A percentile compares a stretch with the other conserved stretches of the same genome.
These are phyloP conservation scores for Epichloe bromicola DNA, from an alignment of 2,329 filamentous ascomycete genomes.

Conservation along the genomic window DNA sequence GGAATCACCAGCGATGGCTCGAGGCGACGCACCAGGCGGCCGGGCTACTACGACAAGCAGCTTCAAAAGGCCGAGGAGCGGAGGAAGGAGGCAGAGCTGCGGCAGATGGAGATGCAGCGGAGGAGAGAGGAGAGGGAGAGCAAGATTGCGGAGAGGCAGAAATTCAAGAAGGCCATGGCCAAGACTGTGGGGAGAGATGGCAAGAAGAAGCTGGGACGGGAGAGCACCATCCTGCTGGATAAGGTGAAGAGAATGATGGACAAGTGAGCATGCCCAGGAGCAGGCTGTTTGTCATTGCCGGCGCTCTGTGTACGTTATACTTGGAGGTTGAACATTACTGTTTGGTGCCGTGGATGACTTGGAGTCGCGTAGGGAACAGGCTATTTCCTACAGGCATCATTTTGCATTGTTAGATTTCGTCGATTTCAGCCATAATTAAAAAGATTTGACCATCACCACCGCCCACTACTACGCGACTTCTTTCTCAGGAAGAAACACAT, in stretches of 20 bases:
- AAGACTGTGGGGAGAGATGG: constrained; percentile 65
- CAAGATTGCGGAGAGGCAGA: constrained; percentile 50
- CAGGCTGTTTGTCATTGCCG: not conserved
- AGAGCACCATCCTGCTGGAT: constrained; percentile 65
- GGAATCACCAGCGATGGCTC: constrained; percentile 17
- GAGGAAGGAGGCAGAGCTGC: constrained; percentile 28
- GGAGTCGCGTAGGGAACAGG: too few species aligned
- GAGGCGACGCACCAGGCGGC: constrained; percentile 25
- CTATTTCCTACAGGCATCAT: too few species aligned
- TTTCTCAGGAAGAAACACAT: too few species aligned
- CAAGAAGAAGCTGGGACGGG: constrained; percentile 66
- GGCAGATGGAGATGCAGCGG: constrained; percentile 27
- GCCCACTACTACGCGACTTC: too few species aligned
- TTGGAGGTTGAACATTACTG: too few species aligned
- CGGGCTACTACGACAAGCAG: constrained; percentile 55
- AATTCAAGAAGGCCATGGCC: constrained; percentile 54
- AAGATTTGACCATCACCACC: too few species aligned
- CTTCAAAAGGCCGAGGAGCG: constrained; percentile 31
- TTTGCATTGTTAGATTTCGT: too few species aligned
- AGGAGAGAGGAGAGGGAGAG: constrained; percentile 53
- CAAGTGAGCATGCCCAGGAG: not conserved
- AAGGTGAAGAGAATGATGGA: constrained; percentile 48
- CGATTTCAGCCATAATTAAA: too few species aligned
- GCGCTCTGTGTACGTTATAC: not conserved
- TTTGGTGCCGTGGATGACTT: too few species aligned